These are phyloP conservation scores for Tolypocladium cylindrosporum DNA, from an alignment of 2,329 filamentous ascomycete species.

Conservation along the genomic window DNA sequence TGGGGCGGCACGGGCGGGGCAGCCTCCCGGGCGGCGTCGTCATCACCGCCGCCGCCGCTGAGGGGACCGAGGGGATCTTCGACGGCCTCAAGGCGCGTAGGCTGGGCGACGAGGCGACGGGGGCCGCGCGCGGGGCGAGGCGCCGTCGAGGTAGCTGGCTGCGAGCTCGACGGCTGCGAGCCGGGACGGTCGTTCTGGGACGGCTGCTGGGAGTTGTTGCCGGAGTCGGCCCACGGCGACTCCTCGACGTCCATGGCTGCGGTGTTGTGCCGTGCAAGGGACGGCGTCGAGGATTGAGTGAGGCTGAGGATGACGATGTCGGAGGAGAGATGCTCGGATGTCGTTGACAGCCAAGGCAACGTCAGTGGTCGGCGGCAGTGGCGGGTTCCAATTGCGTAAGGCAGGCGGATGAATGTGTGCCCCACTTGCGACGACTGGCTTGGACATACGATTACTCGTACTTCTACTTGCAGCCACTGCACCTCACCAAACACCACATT, in stretches of 20 bases:
- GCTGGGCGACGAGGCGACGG: conserved; percentile 61
- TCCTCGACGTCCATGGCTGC: conserved; percentile 39
- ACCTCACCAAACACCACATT: neutral
- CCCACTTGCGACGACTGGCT: neutral
- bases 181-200: conserved; percentile 21
- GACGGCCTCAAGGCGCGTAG: conserved; percentile 68
- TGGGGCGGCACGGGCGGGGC: conserved; percentile 60
- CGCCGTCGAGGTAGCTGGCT: conserved; percentile 19
- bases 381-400: neutral
- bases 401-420: neutral
- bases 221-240: conserved; percentile 43
- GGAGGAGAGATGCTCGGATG: neutral
- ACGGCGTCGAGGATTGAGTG: neutral
- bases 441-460: too few species aligned
- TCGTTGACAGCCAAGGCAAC: neutral
- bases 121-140: conserved; percentile 37
- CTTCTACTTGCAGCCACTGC: neutral
- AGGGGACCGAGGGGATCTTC: conserved; percentile 70
- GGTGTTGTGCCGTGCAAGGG: conserved; percentile 1
- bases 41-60: conserved; percentile 47
- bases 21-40: conserved; percentile 18
- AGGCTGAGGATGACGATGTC: neutral
- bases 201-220: conserved; percentile 16
- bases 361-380: neutral
- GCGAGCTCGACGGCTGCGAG: conserved; percentile 18